Evolutionary conservation across 2,329 filamentous ascomycete species (phyloP).

Genomic region (Cordyceps fumosorosea): DNA sequence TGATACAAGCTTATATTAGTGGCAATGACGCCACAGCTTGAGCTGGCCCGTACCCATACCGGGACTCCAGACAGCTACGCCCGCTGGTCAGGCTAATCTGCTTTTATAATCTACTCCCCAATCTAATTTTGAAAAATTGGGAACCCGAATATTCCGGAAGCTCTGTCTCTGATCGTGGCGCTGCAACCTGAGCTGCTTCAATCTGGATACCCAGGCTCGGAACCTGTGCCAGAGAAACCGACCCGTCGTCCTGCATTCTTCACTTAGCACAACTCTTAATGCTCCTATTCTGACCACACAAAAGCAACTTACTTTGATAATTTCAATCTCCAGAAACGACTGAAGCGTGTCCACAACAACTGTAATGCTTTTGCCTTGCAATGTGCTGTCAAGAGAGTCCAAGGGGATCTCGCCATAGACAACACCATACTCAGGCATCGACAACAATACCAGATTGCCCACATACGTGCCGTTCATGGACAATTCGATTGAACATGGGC

Average conservation of each 20-base stretch:
- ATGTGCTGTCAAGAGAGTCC: constrained; percentile 36
- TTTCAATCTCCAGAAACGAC: constrained; percentile 23
- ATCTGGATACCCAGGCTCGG: neutral
- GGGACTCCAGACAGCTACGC: too few relatives aligned
- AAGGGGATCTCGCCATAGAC: constrained; percentile 32
- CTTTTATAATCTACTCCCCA: neutral
- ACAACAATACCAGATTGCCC: constrained; percentile 31
- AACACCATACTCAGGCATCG: constrained; percentile 26
- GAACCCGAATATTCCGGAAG: constrained; percentile 4
- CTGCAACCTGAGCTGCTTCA: neutral
- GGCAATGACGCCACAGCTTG: too few relatives aligned
- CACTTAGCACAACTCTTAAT: neutral
- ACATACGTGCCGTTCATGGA: constrained; percentile 27
- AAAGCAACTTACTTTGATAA: constrained; percentile 24
- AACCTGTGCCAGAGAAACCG: neutral
- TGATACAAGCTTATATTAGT: neutral
- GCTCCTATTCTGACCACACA: neutral
- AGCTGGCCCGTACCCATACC: neutral
- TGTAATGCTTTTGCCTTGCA: neutral
- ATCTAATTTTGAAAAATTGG: neutral
- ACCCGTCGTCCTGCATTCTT: neutral
- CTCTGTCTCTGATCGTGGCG: constrained; percentile 5
- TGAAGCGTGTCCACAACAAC: neutral
- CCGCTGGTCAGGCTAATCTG: neutral
- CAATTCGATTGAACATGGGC: constrained; percentile 29